Percentiles rank a stretch among this genome's conserved stretches.
phyloP scores from a whole-genome alignment of 2,329 filamentous ascomycete species.

The Byssochlamys sp. region DNA sequence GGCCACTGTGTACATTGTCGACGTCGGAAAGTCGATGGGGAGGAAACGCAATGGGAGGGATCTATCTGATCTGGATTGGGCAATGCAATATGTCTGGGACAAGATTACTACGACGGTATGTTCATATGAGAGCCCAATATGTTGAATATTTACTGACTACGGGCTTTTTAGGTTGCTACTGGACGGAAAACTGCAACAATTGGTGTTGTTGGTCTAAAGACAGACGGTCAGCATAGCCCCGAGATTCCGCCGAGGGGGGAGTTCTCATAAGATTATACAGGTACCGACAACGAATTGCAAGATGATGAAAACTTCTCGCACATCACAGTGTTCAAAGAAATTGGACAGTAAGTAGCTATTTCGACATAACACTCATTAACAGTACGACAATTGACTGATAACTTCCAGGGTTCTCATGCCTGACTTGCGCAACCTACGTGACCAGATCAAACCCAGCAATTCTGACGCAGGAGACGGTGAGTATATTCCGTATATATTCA shows the following conservation, averaged over 20 bases:
- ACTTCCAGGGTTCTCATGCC: slow-evolving; percentile 51
- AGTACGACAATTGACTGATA: slow-evolving; percentile 4
- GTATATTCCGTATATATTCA: slow-evolving; percentile 4
- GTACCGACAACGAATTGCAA: slow-evolving; percentile 58
- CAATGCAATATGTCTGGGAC: slow-evolving; percentile 89
- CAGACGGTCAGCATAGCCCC: slow-evolving; percentile 44
- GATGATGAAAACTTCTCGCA: slow-evolving; percentile 65
- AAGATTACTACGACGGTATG: slow-evolving; percentile 67
- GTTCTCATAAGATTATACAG: slow-evolving; percentile 22
- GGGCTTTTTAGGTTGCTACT: slow-evolving; percentile 42
- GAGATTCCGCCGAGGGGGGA: neutral
- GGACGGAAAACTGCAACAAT: slow-evolving; percentile 64
- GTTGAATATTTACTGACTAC: neutral
- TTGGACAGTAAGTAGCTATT: slow-evolving; percentile 54
- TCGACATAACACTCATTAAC: neutral
- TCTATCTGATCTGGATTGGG: slow-evolving; percentile 78
- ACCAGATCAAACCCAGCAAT: slow-evolving; percentile 55
- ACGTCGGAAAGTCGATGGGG: slow-evolving; percentile 78
- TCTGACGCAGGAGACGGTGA: slow-evolving; percentile 63
- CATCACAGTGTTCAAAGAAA: slow-evolving; percentile 60
- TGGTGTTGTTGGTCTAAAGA: slow-evolving; percentile 75
- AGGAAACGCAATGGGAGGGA: slow-evolving; percentile 59
- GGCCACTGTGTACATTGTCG: slow-evolving; percentile 82
- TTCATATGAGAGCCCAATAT: slow-evolving; percentile 7
- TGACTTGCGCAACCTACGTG: slow-evolving; percentile 56